phyloP scores from a whole-genome alignment of 1,284 basidiomycete species.

The Grifola frondosa region DNA sequence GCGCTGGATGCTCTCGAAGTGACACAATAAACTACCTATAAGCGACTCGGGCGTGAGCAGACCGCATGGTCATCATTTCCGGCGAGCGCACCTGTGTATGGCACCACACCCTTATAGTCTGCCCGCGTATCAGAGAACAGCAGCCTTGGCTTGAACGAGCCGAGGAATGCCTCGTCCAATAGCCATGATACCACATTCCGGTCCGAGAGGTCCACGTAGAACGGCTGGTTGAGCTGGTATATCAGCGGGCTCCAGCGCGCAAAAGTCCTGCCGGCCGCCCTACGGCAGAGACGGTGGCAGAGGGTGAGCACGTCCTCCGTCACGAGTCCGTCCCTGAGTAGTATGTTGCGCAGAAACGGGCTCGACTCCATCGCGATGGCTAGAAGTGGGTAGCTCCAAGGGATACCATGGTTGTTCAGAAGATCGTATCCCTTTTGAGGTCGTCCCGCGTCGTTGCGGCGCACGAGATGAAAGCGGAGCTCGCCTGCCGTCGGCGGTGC shows the following conservation, averaged over 20 bases:
- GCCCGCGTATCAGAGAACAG: too few species aligned
- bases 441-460: neutral
- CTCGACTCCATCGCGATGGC: neutral
- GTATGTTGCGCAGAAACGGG: neutral
- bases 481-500: neutral
- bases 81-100: too few species aligned
- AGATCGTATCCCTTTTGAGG: neutral
- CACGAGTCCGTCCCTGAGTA: neutral
- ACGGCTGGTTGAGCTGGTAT: neutral
- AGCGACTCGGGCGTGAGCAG: too few species aligned
- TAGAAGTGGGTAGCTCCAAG: slow-evolving; percentile 1
- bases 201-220: slow-evolving; percentile 1
- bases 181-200: too few species aligned
- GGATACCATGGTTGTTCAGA: slow-evolving; percentile 1
- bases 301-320: neutral
- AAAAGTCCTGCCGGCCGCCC: neutral
- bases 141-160: too few species aligned
- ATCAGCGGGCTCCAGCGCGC: neutral
- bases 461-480: slow-evolving; percentile 5
- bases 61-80: too few species aligned
- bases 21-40: too few species aligned
- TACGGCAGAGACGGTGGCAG: too few species aligned
- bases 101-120: too few species aligned
- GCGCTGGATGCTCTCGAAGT: too few species aligned
- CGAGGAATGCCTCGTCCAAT: too few species aligned